Conservation (phyloP, 371 early-diverging fungal genomes). For the Mortierella sp. region DNA sequence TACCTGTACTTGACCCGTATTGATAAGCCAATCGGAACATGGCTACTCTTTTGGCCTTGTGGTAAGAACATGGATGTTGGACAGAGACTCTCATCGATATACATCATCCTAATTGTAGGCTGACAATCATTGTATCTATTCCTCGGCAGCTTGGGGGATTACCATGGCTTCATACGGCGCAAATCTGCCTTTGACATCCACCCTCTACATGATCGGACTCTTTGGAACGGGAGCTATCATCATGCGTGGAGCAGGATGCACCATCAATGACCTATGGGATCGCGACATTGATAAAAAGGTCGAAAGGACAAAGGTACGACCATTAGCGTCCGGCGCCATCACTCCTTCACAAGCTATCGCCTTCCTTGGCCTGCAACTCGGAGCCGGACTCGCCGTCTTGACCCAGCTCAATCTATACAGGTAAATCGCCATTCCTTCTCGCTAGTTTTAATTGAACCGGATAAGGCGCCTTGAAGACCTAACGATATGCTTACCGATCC, state of each 20-base stretch:
- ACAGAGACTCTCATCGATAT: too few relatives aligned
- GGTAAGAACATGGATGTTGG: too few relatives aligned
- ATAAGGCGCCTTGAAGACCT: too few relatives aligned
- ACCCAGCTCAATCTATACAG: slow-evolving; percentile 80
- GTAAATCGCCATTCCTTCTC: too few relatives aligned
- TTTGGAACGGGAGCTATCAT: slow-evolving; percentile 90
- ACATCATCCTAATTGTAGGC: too few relatives aligned
- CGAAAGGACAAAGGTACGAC: slow-evolving; percentile 85
- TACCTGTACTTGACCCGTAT: slow-evolving; percentile 83
- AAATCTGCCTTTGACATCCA: slow-evolving; percentile 58
- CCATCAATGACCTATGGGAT: slow-evolving; percentile 98
- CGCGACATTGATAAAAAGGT: slow-evolving; percentile 87
- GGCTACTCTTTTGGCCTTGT: slow-evolving; percentile 92
- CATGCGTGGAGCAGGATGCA: slow-evolving; percentile 98
- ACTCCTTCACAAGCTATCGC: slow-evolving; percentile 75
- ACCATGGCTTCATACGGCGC: slow-evolving; percentile 81
- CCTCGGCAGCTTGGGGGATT: slow-evolving; percentile 82
- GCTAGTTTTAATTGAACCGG: too few relatives aligned
- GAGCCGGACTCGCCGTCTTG: slow-evolving; percentile 83
- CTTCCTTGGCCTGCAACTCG: slow-evolving; percentile 84
- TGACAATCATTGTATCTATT: too few relatives aligned
- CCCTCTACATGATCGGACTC: slow-evolving; percentile 77
- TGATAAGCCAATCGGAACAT: slow-evolving; percentile 94
- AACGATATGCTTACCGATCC: too few relatives aligned
- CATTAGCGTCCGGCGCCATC: slow-evolving; percentile 86